These are phyloP conservation scores for Puccinellia tenuiflora DNA, from an alignment of 176 grass and related monocot genomes.

Conservation along the genomic window DNA sequence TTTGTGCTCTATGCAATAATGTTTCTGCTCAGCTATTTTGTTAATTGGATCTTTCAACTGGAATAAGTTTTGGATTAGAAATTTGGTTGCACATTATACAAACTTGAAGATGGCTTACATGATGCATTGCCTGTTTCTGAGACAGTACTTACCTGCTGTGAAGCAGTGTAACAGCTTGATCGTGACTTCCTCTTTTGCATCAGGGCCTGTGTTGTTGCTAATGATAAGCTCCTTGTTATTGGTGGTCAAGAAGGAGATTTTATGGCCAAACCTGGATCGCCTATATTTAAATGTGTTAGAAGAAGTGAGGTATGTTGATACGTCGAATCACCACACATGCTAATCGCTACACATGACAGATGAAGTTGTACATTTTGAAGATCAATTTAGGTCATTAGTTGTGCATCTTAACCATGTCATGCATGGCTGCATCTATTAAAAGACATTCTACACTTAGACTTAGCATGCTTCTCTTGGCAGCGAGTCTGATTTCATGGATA, in stretches of 20 bases:
- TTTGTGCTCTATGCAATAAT: background rate
- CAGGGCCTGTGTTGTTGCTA: slow-evolving; percentile 95
- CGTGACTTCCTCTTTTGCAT: slow-evolving; percentile 13
- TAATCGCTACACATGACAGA: background rate
- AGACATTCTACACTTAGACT: background rate
- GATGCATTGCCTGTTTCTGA: background rate
- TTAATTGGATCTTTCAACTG: background rate
- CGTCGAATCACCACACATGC: background rate
- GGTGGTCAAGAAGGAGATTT: slow-evolving; percentile 99
- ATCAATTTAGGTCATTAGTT: background rate
- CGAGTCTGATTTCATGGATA: background rate
- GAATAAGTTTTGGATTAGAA: background rate
- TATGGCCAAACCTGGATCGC: slow-evolving; percentile 99
- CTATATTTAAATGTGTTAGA: slow-evolving; percentile 97
- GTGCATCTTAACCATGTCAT: background rate
- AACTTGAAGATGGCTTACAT: background rate
- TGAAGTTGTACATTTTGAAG: background rate
- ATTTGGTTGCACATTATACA: background rate
- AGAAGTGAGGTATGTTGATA: slow-evolving; percentile 75
- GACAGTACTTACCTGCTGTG: background rate
- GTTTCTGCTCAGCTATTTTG: background rate
- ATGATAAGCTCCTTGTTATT: slow-evolving; percentile 82
- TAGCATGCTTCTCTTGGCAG: background rate
- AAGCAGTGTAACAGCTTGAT: slow-evolving; percentile 15
- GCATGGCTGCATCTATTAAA: background rate